Base-by-base conservation (phyloP, 2,329 filamentous ascomycete species). In the Teratosphaeria pseudoeucalypti region DNA sequence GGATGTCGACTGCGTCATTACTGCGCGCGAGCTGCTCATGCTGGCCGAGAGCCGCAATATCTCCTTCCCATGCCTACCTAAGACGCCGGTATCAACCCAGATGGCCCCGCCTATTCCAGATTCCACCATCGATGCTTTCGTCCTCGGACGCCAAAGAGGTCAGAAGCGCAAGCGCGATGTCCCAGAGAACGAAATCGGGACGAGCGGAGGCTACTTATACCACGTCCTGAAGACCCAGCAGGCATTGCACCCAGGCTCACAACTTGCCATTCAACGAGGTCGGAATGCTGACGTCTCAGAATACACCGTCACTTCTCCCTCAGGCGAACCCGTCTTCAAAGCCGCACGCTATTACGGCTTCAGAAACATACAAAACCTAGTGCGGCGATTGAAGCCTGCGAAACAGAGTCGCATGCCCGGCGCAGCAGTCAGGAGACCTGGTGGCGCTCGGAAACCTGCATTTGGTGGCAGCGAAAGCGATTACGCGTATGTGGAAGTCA, bases 1-100 rank as follows among this genome's bases (percentile, higher is more conserved):
- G 59, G 94, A 99, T 70, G 92, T 97, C 55, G 94, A 99, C 76
- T 97, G 92, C 74, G 94, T 99, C 53, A 97, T 99, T 73, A 99
- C 94, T 14, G 92, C 90, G 66, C 92, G 94, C 66, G 94, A 99
- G 76, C 81, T 99, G 26, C 80, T 99, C 43, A 94, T 94, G 80
- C 82, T 99, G 39, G 89, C 92, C 23, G 86, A 90, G 57, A 88
- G 89, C 54, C 85, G 92, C 63, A 83, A 84, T 23, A 83, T 96
- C 62, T 82, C 87, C 68, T 90, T 99, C 73, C 86, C 89, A 62
- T 75, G 77, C 29, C 76, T 96, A 61, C 82, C 89, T n/a, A 80
- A 81, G 64, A 77, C 79, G 19, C 77, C 84, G 3, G 69, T 86
- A 3, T 68, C 78, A 10, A 62, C 73, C 12, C 72, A 77, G 6